Evolutionary conservation across 2,329 filamentous ascomycete genomes (phyloP).

Genomic region (Talaromyces sp.): DNA sequence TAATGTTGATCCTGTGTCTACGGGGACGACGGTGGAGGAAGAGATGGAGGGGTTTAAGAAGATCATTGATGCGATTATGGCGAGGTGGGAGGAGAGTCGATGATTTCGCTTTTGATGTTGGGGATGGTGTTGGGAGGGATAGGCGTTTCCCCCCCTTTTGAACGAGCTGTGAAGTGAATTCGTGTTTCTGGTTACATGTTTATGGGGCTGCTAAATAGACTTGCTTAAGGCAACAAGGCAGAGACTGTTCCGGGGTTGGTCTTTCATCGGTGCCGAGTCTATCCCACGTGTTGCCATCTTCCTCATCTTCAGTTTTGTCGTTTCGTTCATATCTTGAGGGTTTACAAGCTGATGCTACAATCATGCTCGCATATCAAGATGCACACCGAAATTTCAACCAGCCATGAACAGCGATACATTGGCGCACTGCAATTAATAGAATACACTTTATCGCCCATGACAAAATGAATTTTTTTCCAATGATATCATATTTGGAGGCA

Average conservation of each 20-base stretch:
- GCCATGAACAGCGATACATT: too few relatives aligned
- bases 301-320: not conserved
- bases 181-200: not conserved
- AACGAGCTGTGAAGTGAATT: not conserved
- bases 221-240: not conserved
- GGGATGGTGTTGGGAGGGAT: not conserved
- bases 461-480: too few relatives aligned
- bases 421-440: not conserved
- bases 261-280: not conserved
- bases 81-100: conserved; percentile 38
- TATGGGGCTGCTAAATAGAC: not conserved
- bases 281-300: not conserved
- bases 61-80: conserved; percentile 67
- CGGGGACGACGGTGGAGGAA: conserved; percentile 82
- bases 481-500: too few relatives aligned
- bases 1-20: conserved; percentile 72
- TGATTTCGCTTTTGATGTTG: not conserved
- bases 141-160: not conserved
- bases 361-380: not conserved
- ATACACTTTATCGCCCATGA: too few relatives aligned
- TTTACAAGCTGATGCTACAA: not conserved
- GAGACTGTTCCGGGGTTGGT: not conserved
- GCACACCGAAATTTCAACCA: not conserved
- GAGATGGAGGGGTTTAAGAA: conserved; percentile 84
- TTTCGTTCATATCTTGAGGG: too few relatives aligned